Evolutionary conservation across 83 land plant genomes (phyloP).

Genomic region (Diphasiastrum complanatum): DNA sequence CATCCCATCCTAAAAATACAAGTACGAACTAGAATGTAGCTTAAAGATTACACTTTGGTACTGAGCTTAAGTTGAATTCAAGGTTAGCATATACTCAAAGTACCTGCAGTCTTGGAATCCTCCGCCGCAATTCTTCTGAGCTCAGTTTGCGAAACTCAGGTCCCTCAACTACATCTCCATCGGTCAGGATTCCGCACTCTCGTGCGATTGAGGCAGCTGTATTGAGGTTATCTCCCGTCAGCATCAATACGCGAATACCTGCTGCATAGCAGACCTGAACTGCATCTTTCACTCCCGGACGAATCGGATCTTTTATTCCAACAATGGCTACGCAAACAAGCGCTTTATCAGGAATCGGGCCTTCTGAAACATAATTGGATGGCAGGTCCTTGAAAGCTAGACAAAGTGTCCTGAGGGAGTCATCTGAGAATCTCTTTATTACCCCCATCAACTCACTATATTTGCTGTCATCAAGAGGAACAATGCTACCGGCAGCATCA

Average conservation of each 20-base stretch:
- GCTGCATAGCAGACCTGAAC: slow-evolving; percentile 56
- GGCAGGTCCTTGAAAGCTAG: slow-evolving; percentile 59
- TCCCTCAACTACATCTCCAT: slow-evolving; percentile 76
- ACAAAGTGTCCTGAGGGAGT: slow-evolving; percentile 75
- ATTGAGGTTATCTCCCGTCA: slow-evolving; percentile 79
- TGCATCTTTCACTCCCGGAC: slow-evolving; percentile 81
- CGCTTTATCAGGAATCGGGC: slow-evolving; percentile 39
- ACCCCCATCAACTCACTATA: slow-evolving; percentile 37
- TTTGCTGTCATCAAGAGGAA: slow-evolving; percentile 50
- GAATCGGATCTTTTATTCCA: slow-evolving; percentile 82
- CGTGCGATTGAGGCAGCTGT: slow-evolving; percentile 86
- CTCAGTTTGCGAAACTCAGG: slow-evolving; percentile 52
- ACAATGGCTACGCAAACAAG: slow-evolving; percentile 49
- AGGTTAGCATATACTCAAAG: too few species aligned
- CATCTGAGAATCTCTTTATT: slow-evolving; percentile 60
- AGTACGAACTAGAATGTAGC: neutral
- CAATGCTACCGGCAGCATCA: slow-evolving; percentile 49
- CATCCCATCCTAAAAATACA: neutral
- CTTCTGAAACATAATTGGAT: slow-evolving; percentile 4
- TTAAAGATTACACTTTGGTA: too few species aligned
- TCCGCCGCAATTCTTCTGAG: slow-evolving; percentile 35
- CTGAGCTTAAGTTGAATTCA: too few species aligned
- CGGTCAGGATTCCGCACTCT: slow-evolving; percentile 81
- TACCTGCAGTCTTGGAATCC: slow-evolving; percentile 71
- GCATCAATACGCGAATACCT: slow-evolving; percentile 76